A percentile compares a stretch with the other conserved stretches of the same genome.
phyloP scores from a whole-genome alignment of 768 basidiomycete species.

The Boletus reticuloceps region DNA sequence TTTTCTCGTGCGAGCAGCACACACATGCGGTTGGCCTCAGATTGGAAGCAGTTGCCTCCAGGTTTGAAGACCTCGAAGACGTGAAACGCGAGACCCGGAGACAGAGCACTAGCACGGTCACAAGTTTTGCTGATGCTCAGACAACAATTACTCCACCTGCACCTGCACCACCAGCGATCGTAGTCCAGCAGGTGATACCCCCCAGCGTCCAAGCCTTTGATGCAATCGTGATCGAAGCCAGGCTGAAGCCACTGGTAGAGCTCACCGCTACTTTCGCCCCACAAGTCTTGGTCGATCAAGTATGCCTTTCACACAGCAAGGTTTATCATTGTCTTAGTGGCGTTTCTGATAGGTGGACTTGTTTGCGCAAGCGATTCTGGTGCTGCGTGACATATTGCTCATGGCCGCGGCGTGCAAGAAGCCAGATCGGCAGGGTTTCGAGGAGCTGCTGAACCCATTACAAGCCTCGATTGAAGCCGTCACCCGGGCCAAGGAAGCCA shows the following conservation, averaged over 20 bases:
- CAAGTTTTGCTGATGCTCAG: conserved; percentile 22
- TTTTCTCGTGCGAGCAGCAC: conserved; percentile 3
- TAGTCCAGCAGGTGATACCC: conserved; percentile 44
- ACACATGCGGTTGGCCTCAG: conserved; percentile 37
- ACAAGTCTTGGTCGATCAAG: conserved; percentile 73
- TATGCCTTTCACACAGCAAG: conserved; percentile 35
- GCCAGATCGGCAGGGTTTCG: conserved; percentile 62
- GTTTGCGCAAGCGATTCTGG: conserved; percentile 63
- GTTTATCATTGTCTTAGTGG: conserved; percentile 2
- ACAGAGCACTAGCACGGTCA: conserved; percentile 32
- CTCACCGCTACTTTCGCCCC: conserved; percentile 71
- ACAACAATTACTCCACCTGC: conserved; percentile 30
- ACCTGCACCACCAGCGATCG: conserved; percentile 36
- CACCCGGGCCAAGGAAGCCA: conserved; percentile 77
- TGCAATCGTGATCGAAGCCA: conserved; percentile 67
- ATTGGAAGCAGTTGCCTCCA: conserved; percentile 88
- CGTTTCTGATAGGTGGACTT: conserved; percentile 53
- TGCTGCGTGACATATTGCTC: conserved; percentile 67
- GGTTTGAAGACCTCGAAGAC: conserved; percentile 91
- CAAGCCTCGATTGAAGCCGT: conserved; percentile 72
- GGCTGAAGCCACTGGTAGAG: conserved; percentile 70
- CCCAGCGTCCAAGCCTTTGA: conserved; percentile 71
- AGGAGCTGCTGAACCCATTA: conserved; percentile 62
- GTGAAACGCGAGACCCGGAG: conserved; percentile 22
- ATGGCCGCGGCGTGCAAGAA: conserved; percentile 74